These are phyloP conservation scores for Sorghum bicolor DNA, from an alignment of 176 grass and related monocot genomes.

Conservation along the genomic window Sorghum_bicolor_NCBIv3 NC_012870.2:62412501-62413000, in stretches of 20 bases:
- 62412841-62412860: background rate
- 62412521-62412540: background rate
- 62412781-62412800: background rate
- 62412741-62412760: background rate
- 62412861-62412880: background rate
- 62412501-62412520: background rate
- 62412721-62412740: background rate
- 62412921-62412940: background rate
- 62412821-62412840: background rate
- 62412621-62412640: conserved; percentile 47
- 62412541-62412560: background rate
- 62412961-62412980: background rate
- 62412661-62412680: background rate
- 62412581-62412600: conserved; percentile 44
- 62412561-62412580: conserved; percentile 37
- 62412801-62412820: background rate
- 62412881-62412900: background rate
- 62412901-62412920: background rate
- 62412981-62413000: background rate
- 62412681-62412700: background rate
- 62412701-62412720: background rate
- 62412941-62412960: background rate
- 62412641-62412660: conserved; percentile 6
- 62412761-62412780: background rate
- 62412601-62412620: conserved; percentile 32